phyloP scores from a whole-genome alignment of 768 basidiomycete genomes.

The Tulasnella sp. region DNA sequence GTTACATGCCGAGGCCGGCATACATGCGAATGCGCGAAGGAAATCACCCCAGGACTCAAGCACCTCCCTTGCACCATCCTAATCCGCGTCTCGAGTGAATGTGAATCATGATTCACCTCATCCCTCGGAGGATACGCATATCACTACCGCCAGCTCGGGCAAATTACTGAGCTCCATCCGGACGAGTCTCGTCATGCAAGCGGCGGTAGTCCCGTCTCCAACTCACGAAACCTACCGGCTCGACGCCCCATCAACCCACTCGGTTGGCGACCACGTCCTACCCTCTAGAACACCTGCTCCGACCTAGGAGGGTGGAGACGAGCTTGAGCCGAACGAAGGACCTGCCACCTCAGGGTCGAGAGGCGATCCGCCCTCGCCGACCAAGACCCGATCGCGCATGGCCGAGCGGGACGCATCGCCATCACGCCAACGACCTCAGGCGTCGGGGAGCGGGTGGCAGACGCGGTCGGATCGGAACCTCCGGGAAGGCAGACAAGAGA shows the following conservation, averaged over 20 bases:
- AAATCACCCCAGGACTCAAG: constrained; percentile 46
- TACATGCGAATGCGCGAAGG: not conserved
- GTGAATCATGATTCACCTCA: constrained; percentile 4
- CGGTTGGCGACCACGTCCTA: constrained; percentile 42
- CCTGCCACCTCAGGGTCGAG: not conserved
- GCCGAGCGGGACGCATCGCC: constrained; percentile 18
- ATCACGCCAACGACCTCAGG: not conserved
- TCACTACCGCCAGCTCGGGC: constrained; percentile 2
- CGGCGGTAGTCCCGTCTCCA: constrained; percentile 36
- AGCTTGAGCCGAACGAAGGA: constrained; percentile 45
- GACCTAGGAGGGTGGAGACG: constrained; percentile 50
- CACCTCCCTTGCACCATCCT: constrained; percentile 68
- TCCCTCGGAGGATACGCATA: constrained; percentile 9
- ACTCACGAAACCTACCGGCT: constrained; percentile 39
- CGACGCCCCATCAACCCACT: constrained; percentile 58
- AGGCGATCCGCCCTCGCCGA: not conserved
- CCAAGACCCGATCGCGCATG: not conserved
- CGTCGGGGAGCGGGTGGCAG: constrained; percentile 42
- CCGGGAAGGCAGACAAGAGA: constrained; percentile 38
- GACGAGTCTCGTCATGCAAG: not conserved
- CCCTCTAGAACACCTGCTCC: constrained; percentile 6
- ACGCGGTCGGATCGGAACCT: constrained; percentile 49
- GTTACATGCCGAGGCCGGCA: not conserved
- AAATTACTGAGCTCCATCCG: constrained; percentile 12
- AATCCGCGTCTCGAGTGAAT: constrained; percentile 68